Percentiles rank a stretch among this genome's conserved stretches.
phyloP scores from a whole-genome alignment of 441 rosid species.

The Arabidopsis lyrata region DNA sequence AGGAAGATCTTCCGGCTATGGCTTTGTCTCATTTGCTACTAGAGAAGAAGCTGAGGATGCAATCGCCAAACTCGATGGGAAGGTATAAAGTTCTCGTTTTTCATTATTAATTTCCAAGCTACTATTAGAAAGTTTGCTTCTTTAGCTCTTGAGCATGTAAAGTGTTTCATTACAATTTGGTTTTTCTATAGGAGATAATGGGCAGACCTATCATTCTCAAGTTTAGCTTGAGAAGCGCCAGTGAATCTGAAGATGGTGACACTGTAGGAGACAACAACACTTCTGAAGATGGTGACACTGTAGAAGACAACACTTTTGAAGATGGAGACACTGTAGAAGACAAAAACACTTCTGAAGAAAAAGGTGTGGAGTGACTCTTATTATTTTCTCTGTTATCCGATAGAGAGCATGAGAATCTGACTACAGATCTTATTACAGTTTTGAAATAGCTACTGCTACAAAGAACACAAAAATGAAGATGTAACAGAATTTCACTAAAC shows the following conservation, averaged over 20 bases:
- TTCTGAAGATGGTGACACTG: constrained; percentile 28
- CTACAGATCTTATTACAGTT: constrained; percentile 42
- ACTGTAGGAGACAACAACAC: neutral
- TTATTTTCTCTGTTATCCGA: constrained; percentile 26
- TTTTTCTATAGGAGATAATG: constrained; percentile 70
- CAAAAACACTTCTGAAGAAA: constrained; percentile 26
- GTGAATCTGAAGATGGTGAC: constrained; percentile 53
- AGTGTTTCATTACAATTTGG: neutral
- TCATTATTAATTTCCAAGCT: neutral
- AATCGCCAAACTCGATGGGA: constrained; percentile 69
- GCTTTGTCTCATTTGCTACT: constrained; percentile 85
- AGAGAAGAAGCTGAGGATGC: constrained; percentile 91
- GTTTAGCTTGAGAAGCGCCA: constrained; percentile 55
- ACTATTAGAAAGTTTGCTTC: constrained; percentile 24
- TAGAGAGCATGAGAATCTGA: constrained; percentile 23
- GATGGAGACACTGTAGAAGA: constrained; percentile 31
- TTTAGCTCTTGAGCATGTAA: constrained; percentile 25
- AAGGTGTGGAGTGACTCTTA: constrained; percentile 27
- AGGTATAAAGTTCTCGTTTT: constrained; percentile 54
- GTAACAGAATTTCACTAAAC: constrained; percentile 22
- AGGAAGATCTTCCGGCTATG: constrained; percentile 84
- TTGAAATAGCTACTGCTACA: constrained; percentile 31
- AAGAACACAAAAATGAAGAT: constrained; percentile 20
- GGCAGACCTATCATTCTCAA: constrained; percentile 76
- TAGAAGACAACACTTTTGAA: neutral